Evolutionary conservation across 345 rosid genomes (phyloP), one percentile per base, ranked within the genome.

Genomic region (Nasturtium officinale): DNA sequence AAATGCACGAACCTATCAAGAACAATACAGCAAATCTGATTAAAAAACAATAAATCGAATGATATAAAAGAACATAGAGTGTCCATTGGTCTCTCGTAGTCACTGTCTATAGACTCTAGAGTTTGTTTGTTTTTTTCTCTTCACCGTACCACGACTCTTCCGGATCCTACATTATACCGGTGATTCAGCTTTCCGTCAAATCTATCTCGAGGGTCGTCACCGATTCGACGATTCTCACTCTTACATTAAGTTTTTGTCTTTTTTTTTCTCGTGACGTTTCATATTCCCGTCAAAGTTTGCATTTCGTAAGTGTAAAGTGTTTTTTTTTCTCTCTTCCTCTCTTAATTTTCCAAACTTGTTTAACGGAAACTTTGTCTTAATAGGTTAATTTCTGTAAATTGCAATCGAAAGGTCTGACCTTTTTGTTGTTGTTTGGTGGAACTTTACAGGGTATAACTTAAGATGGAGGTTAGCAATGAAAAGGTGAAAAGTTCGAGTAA

Each of bases 401-500:
- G 8, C 15, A 18, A 6, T 16, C 2, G 29, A 46, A 65, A 63
- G 62, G 17, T 61, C 23, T 6, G 7, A 72, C 35, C 59, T 72
- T 62, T 46, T 12, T 7, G 20, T 50, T 3, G 3, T 2, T 35
- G 13, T 48, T 35, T 63, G 46, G 63, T 62, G 23, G 8, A 46
- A 25, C 42, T 1, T 74, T 23, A 5, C 60, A 74, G 65, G 71
- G 47, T 40, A 5, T 54, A 25, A 6, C 30, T 54, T 32, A 5
- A 3, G 33, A 74, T 67, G 78, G 83, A 79, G 32, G 86, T 82
- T 30, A 18, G 9, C 42, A 83, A 37, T 16, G 75, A 0, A 15
- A 73, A 69, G 13, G 50, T 25, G 62, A 29, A 30, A 26, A 32
- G 58, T 38, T 57, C 17, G 57, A 13, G 46, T 45, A 35, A 1